Evolutionary conservation across 169 alveolate genomes (phyloP), one percentile per base, ranked within the genome.

Genomic region (Plasmodium coatneyi): DNA sequence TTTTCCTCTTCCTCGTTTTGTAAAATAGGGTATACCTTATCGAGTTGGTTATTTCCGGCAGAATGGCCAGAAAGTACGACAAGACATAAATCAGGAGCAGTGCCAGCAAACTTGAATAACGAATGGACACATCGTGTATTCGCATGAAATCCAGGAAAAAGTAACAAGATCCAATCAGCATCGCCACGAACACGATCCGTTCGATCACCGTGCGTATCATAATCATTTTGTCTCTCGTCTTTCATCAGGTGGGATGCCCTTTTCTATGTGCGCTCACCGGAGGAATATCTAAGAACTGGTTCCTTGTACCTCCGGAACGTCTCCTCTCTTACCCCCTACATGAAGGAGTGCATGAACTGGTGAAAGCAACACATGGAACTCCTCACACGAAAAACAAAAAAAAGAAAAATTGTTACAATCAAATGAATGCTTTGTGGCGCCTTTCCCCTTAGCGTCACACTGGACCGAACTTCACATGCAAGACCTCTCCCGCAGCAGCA

Each of bases 71-170:
- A 6, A 60, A 28, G 71, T 87, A 79, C 28, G 93, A 76, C 43
- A 39, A 22, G 7, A 66, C 49, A 41, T 87, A 87, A 25, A 87
- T 79, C 32, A 78, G 30, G 10, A 79, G n/a, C 14, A 87, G 93
- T 1, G 36, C 30, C 34, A 54, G 32, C 41, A 87, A 49, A 87
- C 93, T 87, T 19, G 32, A 30, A 28, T 79, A 87, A 1, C 90
- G 12, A 34, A 60, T 87, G 25, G 83, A 39, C 41, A 3, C 28
- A 72, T 87, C 89, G 30, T 87, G 79, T 12, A 87, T 79, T 5
- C 19, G 28, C 93, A 87, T 79, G 72, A 79, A 87, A 41, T 87
- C 89, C 12, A 43, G 22, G 82, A 87, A 87, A 52, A 80, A 79
- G 30, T 71, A 71, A n/a, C 25, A 28, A 25, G 84, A 39, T 4